phyloP scores from a whole-genome alignment of 495 filamentous ascomycete genomes.

The Penicilliopsis zonata region DNA sequence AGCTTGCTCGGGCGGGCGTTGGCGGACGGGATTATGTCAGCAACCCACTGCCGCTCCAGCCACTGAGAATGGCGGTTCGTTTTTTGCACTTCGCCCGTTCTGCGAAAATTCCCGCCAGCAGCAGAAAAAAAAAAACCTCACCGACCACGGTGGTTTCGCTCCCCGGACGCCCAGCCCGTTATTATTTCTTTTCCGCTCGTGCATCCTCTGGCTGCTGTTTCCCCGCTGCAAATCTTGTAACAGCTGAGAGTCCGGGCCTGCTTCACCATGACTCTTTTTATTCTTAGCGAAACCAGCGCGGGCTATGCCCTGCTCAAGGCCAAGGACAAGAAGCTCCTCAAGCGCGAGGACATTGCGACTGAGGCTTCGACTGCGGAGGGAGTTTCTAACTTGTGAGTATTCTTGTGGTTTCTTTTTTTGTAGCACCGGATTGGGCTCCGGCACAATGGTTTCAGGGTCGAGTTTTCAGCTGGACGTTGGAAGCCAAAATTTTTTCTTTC shows the following conservation, averaged over 20 bases:
- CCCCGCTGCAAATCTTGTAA: slow-evolving; percentile 13
- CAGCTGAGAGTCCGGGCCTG: slow-evolving; percentile 20
- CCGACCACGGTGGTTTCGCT: slow-evolving; percentile 13
- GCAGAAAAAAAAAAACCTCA: slow-evolving; percentile 6
- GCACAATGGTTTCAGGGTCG: too few relatives aligned
- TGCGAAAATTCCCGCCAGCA: slow-evolving; percentile 14
- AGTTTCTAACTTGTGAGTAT: slow-evolving; percentile 69
- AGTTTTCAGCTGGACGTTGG: neutral
- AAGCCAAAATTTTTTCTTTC: slow-evolving; percentile 11
- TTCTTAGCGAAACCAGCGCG: slow-evolving; percentile 85
- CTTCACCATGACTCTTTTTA: slow-evolving; percentile 60
- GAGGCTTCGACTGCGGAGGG: slow-evolving; percentile 74
- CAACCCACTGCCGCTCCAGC: slow-evolving; percentile 10
- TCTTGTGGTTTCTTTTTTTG: slow-evolving; percentile 2
- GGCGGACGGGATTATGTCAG: slow-evolving; percentile 10
- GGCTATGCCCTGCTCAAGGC: slow-evolving; percentile 98
- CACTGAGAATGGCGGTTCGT: slow-evolving; percentile 9
- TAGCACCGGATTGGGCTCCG: neutral
- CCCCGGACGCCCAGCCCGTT: slow-evolving; percentile 6
- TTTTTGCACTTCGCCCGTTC: slow-evolving; percentile 12
- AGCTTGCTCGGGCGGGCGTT: neutral
- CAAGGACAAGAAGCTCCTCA: slow-evolving; percentile 93
- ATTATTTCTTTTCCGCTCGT: slow-evolving; percentile 1
- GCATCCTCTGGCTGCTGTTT: too few relatives aligned
- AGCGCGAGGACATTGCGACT: slow-evolving; percentile 62